Conservation (phyloP, 2,329 filamentous ascomycete genomes). For the Phialemonium atrogriseum region DNA sequence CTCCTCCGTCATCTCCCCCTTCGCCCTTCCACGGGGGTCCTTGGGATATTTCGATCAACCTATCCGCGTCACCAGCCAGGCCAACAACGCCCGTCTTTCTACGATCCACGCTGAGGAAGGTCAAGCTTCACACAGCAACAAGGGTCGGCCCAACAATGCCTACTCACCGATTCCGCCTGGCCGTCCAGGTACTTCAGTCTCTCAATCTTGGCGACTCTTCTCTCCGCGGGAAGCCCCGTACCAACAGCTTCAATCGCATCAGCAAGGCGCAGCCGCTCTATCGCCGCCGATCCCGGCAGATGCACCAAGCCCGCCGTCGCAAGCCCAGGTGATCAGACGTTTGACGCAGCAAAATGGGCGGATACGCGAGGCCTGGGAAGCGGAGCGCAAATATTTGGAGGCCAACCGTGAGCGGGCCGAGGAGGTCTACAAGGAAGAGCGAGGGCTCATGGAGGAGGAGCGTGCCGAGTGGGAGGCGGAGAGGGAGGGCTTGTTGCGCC, state of each 20-base stretch:
- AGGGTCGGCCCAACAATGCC: slow-evolving; percentile 1
- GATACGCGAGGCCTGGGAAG: slow-evolving; percentile 42
- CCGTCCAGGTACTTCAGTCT: too few species aligned
- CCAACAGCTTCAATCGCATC: slow-evolving; percentile 2
- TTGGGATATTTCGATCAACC: slow-evolving; percentile 29
- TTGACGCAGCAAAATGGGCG: slow-evolving; percentile 32
- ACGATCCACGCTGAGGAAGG: too few species aligned
- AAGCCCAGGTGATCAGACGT: slow-evolving; percentile 28
- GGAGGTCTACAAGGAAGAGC: slow-evolving; percentile 47
- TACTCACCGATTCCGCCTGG: too few species aligned
- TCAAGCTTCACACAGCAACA: too few species aligned
- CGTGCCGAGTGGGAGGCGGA: slow-evolving; percentile 37
- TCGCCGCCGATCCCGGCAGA: slow-evolving; percentile 18
- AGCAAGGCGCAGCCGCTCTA: slow-evolving; percentile 5
- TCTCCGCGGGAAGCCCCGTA: too few species aligned
- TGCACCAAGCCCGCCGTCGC: slow-evolving; percentile 15
- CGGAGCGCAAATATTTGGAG: slow-evolving; percentile 44
- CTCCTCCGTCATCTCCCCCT: slow-evolving; percentile 30
- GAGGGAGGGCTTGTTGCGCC: slow-evolving; percentile 29
- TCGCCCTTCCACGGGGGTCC: slow-evolving; percentile 26
- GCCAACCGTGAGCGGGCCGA: slow-evolving; percentile 44
- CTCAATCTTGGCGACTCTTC: too few species aligned
- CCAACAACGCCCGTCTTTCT: background rate
- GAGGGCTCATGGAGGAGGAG: slow-evolving; percentile 44
- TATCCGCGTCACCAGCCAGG: slow-evolving; percentile 1